A percentile compares a stretch with the other conserved stretches of the same genome.
These are phyloP conservation scores for Fusarium sp. DNA, from an alignment of 2,329 filamentous ascomycete genomes.

Conservation along the genomic window DNA sequence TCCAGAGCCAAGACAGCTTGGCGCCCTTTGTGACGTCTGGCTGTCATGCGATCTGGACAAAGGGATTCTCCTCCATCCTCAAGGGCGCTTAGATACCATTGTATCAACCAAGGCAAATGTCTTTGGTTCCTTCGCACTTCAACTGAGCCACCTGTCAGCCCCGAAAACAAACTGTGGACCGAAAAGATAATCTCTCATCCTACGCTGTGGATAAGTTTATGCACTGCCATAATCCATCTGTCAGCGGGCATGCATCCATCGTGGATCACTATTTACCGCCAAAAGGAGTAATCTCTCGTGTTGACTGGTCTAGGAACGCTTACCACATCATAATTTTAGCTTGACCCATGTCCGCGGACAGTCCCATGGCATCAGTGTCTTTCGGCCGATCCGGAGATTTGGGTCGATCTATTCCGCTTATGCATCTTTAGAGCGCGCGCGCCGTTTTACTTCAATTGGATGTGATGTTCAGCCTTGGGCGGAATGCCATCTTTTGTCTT, in stretches of 20 bases:
- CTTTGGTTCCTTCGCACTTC: neutral
- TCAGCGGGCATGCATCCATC: slow-evolving; percentile 26
- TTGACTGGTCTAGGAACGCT: slow-evolving; percentile 12
- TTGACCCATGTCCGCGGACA: neutral
- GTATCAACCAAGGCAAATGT: neutral
- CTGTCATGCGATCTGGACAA: neutral
- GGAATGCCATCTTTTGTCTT: neutral
- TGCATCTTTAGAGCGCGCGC: neutral
- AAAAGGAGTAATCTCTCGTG: slow-evolving; percentile 2
- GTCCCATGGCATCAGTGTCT: neutral
- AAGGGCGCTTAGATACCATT: slow-evolving; percentile 6
- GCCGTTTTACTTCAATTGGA: neutral
- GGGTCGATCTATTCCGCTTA: neutral
- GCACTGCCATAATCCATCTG: slow-evolving; percentile 28
- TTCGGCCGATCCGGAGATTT: slow-evolving; percentile 24
- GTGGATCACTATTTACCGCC: slow-evolving; percentile 13
- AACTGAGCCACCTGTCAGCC: slow-evolving; percentile 16
- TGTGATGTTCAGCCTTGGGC: slow-evolving; percentile 6
- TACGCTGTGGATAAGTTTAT: neutral
- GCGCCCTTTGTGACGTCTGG: slow-evolving; percentile 8
- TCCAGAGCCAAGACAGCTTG: slow-evolving; percentile 32
- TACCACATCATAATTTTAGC: slow-evolving; percentile 11
- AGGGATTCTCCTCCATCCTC: neutral
- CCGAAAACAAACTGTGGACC: neutral
- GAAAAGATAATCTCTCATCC: neutral